Evolutionary conservation across 768 basidiomycete genomes (phyloP).

Genomic region (Hericium coralloides): DNA sequence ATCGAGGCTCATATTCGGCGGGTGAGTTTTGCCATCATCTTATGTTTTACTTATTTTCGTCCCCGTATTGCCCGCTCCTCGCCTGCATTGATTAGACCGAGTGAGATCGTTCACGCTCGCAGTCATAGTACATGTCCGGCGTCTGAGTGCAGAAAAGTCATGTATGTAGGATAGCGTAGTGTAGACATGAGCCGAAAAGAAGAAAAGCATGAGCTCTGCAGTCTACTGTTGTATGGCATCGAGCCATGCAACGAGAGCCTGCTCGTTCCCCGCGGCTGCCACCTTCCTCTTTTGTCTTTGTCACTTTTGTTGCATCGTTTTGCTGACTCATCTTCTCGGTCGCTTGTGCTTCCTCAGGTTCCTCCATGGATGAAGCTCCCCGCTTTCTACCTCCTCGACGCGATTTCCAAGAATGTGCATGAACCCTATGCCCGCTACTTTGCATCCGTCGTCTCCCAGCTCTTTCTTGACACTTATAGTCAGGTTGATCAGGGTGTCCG

Average conservation of each 20-base stretch:
- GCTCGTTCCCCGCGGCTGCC: neutral
- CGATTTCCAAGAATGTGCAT: slow-evolving; percentile 94
- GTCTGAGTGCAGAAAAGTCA: neutral
- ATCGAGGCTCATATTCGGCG: slow-evolving; percentile 76
- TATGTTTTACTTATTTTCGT: slow-evolving; percentile 3
- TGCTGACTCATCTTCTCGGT: slow-evolving; percentile 56
- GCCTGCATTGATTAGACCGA: too few relatives aligned
- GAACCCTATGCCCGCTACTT: slow-evolving; percentile 88
- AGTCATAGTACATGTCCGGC: neutral
- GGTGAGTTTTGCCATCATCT: slow-evolving; percentile 53
- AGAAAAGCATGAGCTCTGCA: neutral
- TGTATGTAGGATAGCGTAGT: slow-evolving; percentile 7
- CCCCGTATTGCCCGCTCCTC: neutral
- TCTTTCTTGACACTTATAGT: slow-evolving; percentile 84
- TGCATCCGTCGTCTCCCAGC: slow-evolving; percentile 66
- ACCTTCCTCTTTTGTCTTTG: neutral
- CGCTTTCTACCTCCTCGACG: slow-evolving; percentile 90
- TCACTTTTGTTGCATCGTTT: slow-evolving; percentile 25
- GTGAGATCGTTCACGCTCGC: neutral
- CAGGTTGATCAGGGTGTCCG: slow-evolving; percentile 78
- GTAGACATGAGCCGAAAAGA: slow-evolving; percentile 10
- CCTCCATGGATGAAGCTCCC: slow-evolving; percentile 87
- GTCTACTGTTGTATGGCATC: neutral
- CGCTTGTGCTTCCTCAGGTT: slow-evolving; percentile 44
- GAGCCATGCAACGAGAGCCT: neutral